Evolutionary conservation across 2,329 filamentous ascomycete species (phyloP).

Genomic region (Hymenoscyphus infarciens): DNA sequence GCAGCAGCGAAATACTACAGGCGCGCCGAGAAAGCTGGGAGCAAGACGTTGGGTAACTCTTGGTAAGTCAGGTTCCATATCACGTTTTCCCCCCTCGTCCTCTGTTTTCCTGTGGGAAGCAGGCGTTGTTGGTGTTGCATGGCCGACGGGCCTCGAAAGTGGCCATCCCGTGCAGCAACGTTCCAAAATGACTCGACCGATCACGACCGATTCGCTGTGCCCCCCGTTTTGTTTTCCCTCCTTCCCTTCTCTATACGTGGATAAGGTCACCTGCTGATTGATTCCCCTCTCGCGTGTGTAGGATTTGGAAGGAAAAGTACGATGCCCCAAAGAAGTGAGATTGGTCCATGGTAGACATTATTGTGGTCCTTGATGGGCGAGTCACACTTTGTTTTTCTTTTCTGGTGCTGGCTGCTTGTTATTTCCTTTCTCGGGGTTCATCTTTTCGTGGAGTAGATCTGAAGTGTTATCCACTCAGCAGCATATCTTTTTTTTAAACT

Average conservation of each 20-base stretch:
- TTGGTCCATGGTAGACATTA: constrained; percentile 1
- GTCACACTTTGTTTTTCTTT: constrained; percentile 3
- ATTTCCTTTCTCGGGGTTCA: background rate
- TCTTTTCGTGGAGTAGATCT: constrained; percentile 4
- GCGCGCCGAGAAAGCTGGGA: constrained; percentile 81
- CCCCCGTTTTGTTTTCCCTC: constrained; percentile 6
- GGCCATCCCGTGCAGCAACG: constrained; percentile 25
- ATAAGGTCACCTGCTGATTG: constrained; percentile 21
- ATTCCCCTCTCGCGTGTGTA: constrained; percentile 22
- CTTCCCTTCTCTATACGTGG: constrained; percentile 8
- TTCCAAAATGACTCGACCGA: constrained; percentile 35
- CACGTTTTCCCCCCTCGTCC: constrained; percentile 13
- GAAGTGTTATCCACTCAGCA: background rate
- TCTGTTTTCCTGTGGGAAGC: constrained; percentile 4
- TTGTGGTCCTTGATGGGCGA: background rate
- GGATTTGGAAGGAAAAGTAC: constrained; percentile 99
- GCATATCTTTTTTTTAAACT: background rate
- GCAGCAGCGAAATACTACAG: constrained; percentile 86
- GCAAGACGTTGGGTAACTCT: constrained; percentile 87
- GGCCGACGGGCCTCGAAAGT: constrained; percentile 8
- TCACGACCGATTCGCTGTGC: constrained; percentile 26
- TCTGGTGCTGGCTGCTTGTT: background rate
- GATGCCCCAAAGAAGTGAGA: constrained; percentile 33
- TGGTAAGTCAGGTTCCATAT: constrained; percentile 63
- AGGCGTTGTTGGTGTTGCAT: constrained; percentile 19